Conservation (phyloP, 371 early-diverging fungal genomes). For the Blakeslea trispora region DNA sequence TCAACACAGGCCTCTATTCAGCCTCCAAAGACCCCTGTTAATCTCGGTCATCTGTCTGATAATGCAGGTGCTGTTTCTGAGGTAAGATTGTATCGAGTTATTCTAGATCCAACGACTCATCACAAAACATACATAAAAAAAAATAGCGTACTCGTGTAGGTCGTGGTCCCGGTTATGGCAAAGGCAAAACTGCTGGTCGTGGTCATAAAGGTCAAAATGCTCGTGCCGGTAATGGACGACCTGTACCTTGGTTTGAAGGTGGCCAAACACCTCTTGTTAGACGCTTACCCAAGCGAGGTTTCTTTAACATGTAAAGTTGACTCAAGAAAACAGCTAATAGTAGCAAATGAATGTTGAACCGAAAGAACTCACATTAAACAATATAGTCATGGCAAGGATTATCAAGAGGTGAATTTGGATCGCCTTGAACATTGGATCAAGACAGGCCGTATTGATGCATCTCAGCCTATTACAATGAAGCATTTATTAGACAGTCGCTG, state of each 20-base stretch:
- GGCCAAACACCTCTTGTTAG: conserved; percentile 89
- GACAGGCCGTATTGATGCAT: conserved; percentile 81
- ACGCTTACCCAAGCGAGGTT: conserved; percentile 91
- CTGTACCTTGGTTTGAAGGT: conserved; percentile 90
- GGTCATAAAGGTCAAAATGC: conserved; percentile 95
- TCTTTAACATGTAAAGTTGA: conserved; percentile 67
- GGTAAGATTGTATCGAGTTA: conserved; percentile 24
- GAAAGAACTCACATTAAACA: neutral
- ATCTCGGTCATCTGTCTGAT: conserved; percentile 47
- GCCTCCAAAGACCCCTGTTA: conserved; percentile 35
- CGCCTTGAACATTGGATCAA: conserved; percentile 91
- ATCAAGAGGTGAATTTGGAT: conserved; percentile 83
- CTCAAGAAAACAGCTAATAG: neutral
- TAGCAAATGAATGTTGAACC: too few species aligned
- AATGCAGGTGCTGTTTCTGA: conserved; percentile 51
- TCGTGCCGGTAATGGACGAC: conserved; percentile 77
- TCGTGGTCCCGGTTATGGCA: conserved; percentile 84
- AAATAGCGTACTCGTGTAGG: conserved; percentile 73
- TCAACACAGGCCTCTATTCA: conserved; percentile 32
- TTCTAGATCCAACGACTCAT: neutral
- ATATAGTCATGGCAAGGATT: conserved; percentile 64
- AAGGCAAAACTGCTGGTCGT: conserved; percentile 89
- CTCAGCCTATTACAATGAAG: conserved; percentile 83
- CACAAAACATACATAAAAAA: neutral
- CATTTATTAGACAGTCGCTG: conserved; percentile 75